phyloP scores from a whole-genome alignment of 805 yeast genomes.

The Saturnispora ahearnii region DNA sequence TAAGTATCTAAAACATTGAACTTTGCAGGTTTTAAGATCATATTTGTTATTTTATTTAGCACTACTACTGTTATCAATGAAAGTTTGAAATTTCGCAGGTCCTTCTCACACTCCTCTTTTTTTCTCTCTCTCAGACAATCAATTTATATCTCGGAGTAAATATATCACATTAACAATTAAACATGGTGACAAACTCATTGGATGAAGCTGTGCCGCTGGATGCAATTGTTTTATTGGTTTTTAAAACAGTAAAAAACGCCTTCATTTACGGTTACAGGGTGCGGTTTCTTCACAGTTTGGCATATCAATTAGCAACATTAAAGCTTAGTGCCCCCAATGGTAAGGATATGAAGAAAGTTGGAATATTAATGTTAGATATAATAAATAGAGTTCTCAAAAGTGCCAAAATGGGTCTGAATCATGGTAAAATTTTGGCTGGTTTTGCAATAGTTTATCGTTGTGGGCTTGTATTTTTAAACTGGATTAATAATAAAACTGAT shows the following conservation, averaged over 20 bases:
- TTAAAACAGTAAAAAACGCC: slow-evolving; percentile 16
- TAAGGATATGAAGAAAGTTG: background rate
- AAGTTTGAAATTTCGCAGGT: background rate
- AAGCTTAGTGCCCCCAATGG: background rate
- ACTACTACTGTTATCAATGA: background rate
- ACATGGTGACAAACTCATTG: background rate
- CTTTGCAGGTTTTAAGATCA: background rate
- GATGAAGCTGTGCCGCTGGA: background rate
- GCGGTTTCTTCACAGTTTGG: slow-evolving; percentile 24
- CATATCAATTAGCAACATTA: slow-evolving; percentile 21
- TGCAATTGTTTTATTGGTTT: background rate
- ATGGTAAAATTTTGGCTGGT: slow-evolving; percentile 25
- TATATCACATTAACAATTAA: background rate
- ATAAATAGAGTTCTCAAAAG: slow-evolving; percentile 15
- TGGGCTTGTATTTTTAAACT: slow-evolving; percentile 9
- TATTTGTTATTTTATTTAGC: background rate
- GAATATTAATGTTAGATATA: slow-evolving; percentile 9
- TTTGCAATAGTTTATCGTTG: slow-evolving; percentile 25
- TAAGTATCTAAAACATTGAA: slow-evolving; percentile 16
- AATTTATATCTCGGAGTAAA: background rate
- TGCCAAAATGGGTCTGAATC: slow-evolving; percentile 22
- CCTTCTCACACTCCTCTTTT: background rate
- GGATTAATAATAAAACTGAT: background rate
- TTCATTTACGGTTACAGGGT: slow-evolving; percentile 27
- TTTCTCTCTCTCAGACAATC: background rate